Evolutionary conservation across 1,139 yeast species (phyloP).

Genomic region (Sugiyamaella xylanicola): DNA sequence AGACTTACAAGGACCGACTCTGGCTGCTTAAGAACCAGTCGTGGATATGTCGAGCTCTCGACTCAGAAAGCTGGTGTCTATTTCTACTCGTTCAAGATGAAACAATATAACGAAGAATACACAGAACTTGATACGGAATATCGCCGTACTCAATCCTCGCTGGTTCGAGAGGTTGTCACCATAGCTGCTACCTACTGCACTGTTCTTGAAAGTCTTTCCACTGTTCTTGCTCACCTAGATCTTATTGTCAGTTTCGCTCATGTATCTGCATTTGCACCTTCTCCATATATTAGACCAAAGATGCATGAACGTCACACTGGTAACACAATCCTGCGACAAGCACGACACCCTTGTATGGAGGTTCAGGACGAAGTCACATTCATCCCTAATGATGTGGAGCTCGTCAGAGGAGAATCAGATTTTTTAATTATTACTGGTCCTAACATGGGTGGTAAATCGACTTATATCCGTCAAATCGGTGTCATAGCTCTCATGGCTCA

Average conservation of each 20-base stretch:
- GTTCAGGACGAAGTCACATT: conserved; percentile 85
- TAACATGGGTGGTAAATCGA: conserved; percentile 98
- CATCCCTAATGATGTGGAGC: conserved; percentile 78
- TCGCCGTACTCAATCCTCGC: conserved; percentile 68
- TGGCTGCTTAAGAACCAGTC: conserved; percentile 63
- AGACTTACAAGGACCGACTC: conserved; percentile 90
- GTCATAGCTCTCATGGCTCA: conserved; percentile 89
- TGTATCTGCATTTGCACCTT: conserved; percentile 80
- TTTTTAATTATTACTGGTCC: conserved; percentile 94
- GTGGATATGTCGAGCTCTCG: conserved; percentile 71
- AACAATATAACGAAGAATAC: conserved; percentile 61
- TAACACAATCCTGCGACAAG: conserved; percentile 59
- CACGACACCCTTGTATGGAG: conserved; percentile 94
- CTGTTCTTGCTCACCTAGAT: conserved; percentile 72
- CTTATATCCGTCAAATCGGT: conserved; percentile 90
- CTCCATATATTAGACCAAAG: conserved; percentile 74
- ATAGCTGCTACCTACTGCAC: conserved; percentile 81
- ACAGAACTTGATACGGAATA: conserved; percentile 64
- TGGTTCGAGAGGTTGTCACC: conserved; percentile 78
- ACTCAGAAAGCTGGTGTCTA: conserved; percentile 94
- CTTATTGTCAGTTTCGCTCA: conserved; percentile 85
- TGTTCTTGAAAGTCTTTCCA: conserved; percentile 67
- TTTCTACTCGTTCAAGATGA: conserved; percentile 72
- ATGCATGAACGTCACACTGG: conserved; percentile 59
- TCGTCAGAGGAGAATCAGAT: conserved; percentile 55